Percentiles rank a stretch among this genome's conserved stretches.
Evolutionary conservation across 371 early-diverging fungal species (phyloP).

Genomic region (Rhizopus delemar): DNA sequence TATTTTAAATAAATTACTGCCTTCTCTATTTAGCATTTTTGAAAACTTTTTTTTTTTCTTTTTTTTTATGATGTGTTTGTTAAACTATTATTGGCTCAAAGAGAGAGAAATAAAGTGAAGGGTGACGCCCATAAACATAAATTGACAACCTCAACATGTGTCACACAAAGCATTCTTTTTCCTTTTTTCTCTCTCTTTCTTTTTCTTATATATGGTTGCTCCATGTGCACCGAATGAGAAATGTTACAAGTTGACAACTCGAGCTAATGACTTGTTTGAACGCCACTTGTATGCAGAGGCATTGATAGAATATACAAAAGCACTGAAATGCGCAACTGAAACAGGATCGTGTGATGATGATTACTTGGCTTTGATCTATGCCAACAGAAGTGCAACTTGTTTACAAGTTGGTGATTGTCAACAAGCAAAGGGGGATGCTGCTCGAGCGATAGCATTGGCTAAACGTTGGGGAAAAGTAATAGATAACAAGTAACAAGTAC

Average conservation of each 20-base stretch:
- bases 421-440: conserved; percentile 70
- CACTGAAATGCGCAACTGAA: conserved; percentile 42
- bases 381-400: conserved; percentile 71
- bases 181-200: neutral
- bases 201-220: conserved; percentile 8
- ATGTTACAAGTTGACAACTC: conserved; percentile 34
- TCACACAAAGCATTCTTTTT: neutral
- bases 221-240: conserved; percentile 43
- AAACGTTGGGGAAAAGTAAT: conserved; percentile 77
- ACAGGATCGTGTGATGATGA: conserved; percentile 29
- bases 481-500: no score
- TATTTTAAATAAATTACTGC: no score
- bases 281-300: conserved; percentile 58
- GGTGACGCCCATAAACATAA: no score
- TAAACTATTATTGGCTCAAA: no score
- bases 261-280: conserved; percentile 65
- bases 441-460: conserved; percentile 54
- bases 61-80: no score
- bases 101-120: no score
- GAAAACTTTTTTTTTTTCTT: no score
- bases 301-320: conserved; percentile 64
- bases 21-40: no score
- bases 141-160: no score
- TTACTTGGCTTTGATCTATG: conserved; percentile 59
- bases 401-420: conserved; percentile 47